A percentile compares a stretch with the other conserved stretches of the same genome.
Evolutionary conservation across 2,329 filamentous ascomycete genomes (phyloP).

Genomic region (Sclerotinia subarctica): DNA sequence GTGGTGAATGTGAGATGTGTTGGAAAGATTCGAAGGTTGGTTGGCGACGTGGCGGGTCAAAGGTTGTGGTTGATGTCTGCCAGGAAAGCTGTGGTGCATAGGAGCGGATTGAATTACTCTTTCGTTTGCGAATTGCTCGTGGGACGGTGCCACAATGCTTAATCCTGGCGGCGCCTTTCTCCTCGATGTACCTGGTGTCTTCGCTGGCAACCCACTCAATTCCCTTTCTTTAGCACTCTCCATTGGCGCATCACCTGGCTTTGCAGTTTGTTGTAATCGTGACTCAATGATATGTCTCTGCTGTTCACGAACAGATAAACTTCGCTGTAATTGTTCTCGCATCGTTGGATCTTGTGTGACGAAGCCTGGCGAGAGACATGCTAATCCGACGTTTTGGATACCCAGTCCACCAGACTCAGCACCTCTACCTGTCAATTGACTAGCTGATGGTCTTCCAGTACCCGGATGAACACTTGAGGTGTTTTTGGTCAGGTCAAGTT

Average conservation of each 20-base stretch:
- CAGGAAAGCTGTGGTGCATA: conserved; percentile 91
- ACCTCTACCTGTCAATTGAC: conserved; percentile 65
- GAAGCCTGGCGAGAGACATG: conserved; percentile 92
- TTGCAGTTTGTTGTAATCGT: conserved; percentile 81
- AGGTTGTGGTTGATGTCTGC: conserved; percentile 74
- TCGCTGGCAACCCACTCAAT: conserved; percentile 46
- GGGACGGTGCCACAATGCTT: conserved; percentile 91
- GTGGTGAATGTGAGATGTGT: conserved; percentile 87
- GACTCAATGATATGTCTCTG: conserved; percentile 94
- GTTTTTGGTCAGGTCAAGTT: conserved; percentile 72
- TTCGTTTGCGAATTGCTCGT: conserved; percentile 88
- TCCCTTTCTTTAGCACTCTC: conserved; percentile 55
- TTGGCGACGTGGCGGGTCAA: conserved; percentile 75
- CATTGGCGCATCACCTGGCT: conserved; percentile 65
- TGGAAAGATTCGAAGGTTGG: conserved; percentile 77
- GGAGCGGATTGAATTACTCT: conserved; percentile 96
- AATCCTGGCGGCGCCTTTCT: conserved; percentile 84
- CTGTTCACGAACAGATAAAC: conserved; percentile 88
- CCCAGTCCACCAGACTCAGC: conserved; percentile 64
- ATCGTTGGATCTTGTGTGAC: conserved; percentile 94
- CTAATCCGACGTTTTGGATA: conserved; percentile 90
- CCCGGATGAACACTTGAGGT: conserved; percentile 48
- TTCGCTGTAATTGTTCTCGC: conserved; percentile 92
- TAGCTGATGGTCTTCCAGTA: conserved; percentile 65
- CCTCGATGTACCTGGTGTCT: conserved; percentile 70